Conservation (phyloP, 768 basidiomycete species). For the Tulasnella sp. region DNA sequence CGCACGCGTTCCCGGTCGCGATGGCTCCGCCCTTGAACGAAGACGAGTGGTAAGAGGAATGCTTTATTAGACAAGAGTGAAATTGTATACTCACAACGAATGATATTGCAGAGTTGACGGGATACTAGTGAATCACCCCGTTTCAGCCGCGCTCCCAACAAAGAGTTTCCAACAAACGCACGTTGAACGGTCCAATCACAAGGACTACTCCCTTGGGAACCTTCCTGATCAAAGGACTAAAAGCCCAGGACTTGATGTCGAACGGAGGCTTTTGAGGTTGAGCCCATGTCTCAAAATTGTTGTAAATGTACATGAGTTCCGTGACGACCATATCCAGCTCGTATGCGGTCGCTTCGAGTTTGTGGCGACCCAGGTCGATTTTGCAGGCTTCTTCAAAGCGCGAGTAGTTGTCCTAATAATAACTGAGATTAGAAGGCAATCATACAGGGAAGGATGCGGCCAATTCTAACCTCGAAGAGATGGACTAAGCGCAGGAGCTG, state of each 20-base stretch:
- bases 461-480: constrained; percentile 15
- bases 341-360: constrained; percentile 52
- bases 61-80: background rate
- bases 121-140: background rate
- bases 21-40: constrained; percentile 47
- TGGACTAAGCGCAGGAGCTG: constrained; percentile 63
- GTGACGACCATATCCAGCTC: constrained; percentile 50
- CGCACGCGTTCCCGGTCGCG: constrained; percentile 63
- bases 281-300: constrained; percentile 67
- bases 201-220: constrained; percentile 49
- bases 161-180: constrained; percentile 9
- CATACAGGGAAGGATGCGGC: background rate
- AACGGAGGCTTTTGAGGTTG: constrained; percentile 53
- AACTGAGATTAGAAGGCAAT: background rate
- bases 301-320: constrained; percentile 47
- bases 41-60: background rate
- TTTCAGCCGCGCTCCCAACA: background rate
- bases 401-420: constrained; percentile 49
- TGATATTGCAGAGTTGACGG: background rate
- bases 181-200: constrained; percentile 29
- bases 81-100: background rate
- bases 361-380: constrained; percentile 56
- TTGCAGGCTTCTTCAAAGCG: constrained; percentile 52
- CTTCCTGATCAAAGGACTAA: constrained; percentile 59
- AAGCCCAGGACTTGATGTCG: constrained; percentile 46